Base-by-base conservation (phyloP, 2,329 filamentous ascomycete species). In the Fusarium neocosmosporiellum region DNA sequence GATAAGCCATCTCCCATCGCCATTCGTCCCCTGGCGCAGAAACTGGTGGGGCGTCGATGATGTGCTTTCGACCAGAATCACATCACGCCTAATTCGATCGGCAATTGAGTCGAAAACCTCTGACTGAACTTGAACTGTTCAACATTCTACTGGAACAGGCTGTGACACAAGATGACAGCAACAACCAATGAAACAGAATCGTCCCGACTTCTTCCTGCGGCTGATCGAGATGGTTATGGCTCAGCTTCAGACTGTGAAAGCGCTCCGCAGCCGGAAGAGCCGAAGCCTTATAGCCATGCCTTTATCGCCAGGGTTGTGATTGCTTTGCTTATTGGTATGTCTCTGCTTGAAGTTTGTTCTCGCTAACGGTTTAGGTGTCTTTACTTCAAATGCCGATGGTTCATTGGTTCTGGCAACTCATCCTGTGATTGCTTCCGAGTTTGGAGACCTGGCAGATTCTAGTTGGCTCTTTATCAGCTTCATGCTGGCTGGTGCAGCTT, bases 381-480 rank as follows among this genome's bases (percentile, higher is more conserved):
- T 94, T 72, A 88, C 93, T 14, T 87, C 88, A 8, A 90, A 91
- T 63, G 87, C 88, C 18, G 92, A 94, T 75, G 81, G 83, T 0
- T 91, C 90, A 1, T 82, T 94, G 0, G 86, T 94, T 0, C 82
- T 94, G 34, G 91, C 92, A 0, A 92, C 91, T 0, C 89, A 92
- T 66, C 87, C 88, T 1, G 84, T 83, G 5, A 90, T 92, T 60
- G 87, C 89, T 0, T 92, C 89, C 11, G 87, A 91, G 62, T 92
- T 92, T 73, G 82, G 87, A 61, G 84, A 85, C 36, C 77, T 92
- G 6, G 85, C 84, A 18, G 85, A 88, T 59, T 90, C 89, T 5
- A 89, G 86, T 66, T 80, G 78, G 80, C 57, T 82, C 0, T 78
- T 81, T 13, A 78, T 79, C 1, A 75, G 78, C 5, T 82, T 81